These are phyloP conservation scores for Acorus gramineus DNA, from an alignment of 106 monocot genomes.

Conservation along the genomic window DNA sequence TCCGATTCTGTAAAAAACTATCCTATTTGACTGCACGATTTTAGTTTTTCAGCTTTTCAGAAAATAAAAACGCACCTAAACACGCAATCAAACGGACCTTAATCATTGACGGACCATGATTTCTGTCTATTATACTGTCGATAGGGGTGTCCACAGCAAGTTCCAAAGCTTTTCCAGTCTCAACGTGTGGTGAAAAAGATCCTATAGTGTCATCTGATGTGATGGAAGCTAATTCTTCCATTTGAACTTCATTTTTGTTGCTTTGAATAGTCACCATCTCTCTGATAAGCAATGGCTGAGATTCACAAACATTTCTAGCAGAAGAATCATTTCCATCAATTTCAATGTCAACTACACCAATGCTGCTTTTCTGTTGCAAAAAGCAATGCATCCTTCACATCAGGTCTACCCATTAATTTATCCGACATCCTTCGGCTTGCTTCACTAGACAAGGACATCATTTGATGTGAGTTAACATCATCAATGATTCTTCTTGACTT, in stretches of 20 bases:
- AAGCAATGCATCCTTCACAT: background rate
- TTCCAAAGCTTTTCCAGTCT: slow-evolving; percentile 1
- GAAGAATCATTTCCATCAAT: slow-evolving; percentile 7
- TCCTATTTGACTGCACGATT: too few relatives aligned
- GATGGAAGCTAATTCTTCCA: slow-evolving; percentile 1
- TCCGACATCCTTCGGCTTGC: slow-evolving; percentile 4
- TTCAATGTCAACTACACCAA: slow-evolving; percentile 13
- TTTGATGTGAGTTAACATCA: slow-evolving; percentile 45
- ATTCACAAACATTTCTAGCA: slow-evolving; percentile 2
- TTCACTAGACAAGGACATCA: slow-evolving; percentile 6
- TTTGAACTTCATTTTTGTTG: slow-evolving; percentile 7
- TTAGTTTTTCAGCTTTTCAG: too few relatives aligned
- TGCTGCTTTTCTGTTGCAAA: slow-evolving; percentile 2
- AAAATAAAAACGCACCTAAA: too few relatives aligned
- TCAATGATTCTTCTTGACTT: slow-evolving; percentile 49
- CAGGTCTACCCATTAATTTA: background rate
- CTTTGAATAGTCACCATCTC: background rate
- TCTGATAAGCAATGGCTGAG: background rate
- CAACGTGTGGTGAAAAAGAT: slow-evolving; percentile 4
- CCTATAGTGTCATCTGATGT: slow-evolving; percentile 7
- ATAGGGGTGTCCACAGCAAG: background rate
- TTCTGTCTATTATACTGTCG: slow-evolving; percentile 1
- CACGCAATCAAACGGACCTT: too few relatives aligned
- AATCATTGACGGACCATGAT: too few relatives aligned
- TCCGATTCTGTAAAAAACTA: slow-evolving; percentile 4